Evolutionary conservation across 108 stramenopile species (phyloP).

Genomic region (Poteriospumella lacustris): DNA sequence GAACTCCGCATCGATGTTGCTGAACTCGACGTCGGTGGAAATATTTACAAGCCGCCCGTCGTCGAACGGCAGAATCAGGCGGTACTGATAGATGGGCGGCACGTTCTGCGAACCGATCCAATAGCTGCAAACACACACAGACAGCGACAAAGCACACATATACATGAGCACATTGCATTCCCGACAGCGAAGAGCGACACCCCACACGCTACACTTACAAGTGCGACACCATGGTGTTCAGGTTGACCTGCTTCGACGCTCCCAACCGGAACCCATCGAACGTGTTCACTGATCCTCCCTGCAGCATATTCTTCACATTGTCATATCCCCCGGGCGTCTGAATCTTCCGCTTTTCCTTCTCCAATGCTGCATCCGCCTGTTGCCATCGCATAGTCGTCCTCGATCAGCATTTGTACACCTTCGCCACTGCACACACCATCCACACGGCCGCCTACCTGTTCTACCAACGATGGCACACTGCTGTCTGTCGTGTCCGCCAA

Average conservation of each 20-base stretch:
- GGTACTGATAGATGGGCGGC: slow-evolving; percentile 20
- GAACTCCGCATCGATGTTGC: slow-evolving; percentile 11
- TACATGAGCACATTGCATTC: too few relatives aligned
- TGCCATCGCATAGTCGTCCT: too few relatives aligned
- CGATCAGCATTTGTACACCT: too few relatives aligned
- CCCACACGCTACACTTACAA: background rate
- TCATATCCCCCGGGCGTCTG: background rate
- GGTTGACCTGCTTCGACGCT: slow-evolving; percentile 18
- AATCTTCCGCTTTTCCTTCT: slow-evolving; percentile 4
- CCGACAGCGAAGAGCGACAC: background rate
- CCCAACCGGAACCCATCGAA: slow-evolving; percentile 1
- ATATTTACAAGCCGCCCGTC: background rate
- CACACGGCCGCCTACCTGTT: too few relatives aligned
- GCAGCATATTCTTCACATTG: background rate
- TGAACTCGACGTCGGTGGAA: background rate
- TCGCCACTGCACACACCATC: too few relatives aligned
- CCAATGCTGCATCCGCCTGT: too few relatives aligned
- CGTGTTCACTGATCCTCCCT: background rate
- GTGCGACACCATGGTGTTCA: slow-evolving; percentile 19
- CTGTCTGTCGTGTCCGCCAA: too few relatives aligned
- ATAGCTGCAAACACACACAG: slow-evolving; percentile 4
- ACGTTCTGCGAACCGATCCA: background rate
- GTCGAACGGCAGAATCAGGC: slow-evolving; percentile 14
- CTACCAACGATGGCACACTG: too few relatives aligned
- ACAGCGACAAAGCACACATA: background rate